Evolutionary conservation across 192 early-diverging fungal species (phyloP).

Genomic region (Coemansia sp.): DNA sequence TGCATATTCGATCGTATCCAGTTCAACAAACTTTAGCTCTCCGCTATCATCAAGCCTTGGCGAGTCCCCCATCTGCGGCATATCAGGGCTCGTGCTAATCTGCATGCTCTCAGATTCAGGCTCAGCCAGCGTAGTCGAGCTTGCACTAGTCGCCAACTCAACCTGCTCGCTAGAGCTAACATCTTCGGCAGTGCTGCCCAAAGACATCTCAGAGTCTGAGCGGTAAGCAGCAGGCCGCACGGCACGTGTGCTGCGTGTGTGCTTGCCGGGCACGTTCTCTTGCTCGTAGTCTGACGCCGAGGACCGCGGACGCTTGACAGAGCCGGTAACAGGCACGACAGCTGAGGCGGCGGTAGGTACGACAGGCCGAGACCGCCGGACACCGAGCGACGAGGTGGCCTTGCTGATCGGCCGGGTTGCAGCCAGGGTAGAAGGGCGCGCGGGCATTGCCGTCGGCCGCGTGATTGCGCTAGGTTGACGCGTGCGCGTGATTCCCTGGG

Average conservation of each 20-base stretch:
- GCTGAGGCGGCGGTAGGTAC: neutral
- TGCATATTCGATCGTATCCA: conserved; percentile 43
- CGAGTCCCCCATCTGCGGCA: conserved; percentile 1
- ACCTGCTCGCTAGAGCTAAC: neutral
- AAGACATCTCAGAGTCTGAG: conserved; percentile 6
- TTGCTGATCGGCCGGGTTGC: conserved; percentile 36
- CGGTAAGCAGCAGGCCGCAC: conserved; percentile 1
- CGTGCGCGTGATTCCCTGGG: neutral
- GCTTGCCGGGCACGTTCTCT: conserved; percentile 24
- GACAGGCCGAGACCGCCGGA: conserved; percentile 17
- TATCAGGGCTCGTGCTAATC: conserved; percentile 2
- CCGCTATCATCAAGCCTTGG: neutral
- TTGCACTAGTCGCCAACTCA: too few species aligned
- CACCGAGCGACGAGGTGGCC: conserved; percentile 22
- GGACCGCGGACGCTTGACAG: conserved; percentile 21
- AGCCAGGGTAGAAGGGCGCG: neutral
- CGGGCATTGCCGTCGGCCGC: conserved; percentile 2
- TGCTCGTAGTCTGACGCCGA: neutral
- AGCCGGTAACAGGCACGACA: conserved; percentile 1
- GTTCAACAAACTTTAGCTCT: conserved; percentile 39
- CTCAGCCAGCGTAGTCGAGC: conserved; percentile 12
- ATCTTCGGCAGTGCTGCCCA: neutral
- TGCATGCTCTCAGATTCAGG: conserved; percentile 8
- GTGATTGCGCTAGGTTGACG: conserved; percentile 8
- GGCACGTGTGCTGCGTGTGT: conserved; percentile 41